Percentiles rank a stretch among this genome's conserved stretches.
Evolutionary conservation across 208 protist species (phyloP).

Genomic region (Sergeia podlipaevii): DNA sequence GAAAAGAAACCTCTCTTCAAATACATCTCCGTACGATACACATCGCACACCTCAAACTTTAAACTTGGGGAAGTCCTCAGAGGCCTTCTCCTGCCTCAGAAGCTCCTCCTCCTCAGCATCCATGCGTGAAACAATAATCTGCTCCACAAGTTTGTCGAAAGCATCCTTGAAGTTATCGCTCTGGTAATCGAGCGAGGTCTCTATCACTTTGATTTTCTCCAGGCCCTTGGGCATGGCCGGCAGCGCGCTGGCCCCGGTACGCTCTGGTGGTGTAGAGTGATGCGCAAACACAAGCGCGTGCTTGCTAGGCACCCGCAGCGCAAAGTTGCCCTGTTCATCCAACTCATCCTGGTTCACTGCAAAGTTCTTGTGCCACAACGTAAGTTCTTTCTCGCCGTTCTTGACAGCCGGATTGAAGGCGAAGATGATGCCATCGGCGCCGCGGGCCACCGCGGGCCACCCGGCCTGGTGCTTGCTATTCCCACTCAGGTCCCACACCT

Average conservation of each 20-base stretch:
- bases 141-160: constrained; percentile 81
- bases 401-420: constrained; percentile 83
- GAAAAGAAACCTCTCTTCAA: too few relatives aligned
- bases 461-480: constrained; percentile 78
- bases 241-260: constrained; percentile 7
- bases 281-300: constrained; percentile 81
- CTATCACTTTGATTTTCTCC: constrained; percentile 62
- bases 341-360: constrained; percentile 60
- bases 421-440: constrained; percentile 83
- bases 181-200: constrained; percentile 86
- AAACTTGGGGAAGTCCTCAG: constrained; percentile 19
- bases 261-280: constrained; percentile 53
- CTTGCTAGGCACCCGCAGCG: constrained; percentile 39
- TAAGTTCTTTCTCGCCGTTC: constrained; percentile 74
- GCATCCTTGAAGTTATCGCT: constrained; percentile 91
- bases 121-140: constrained; percentile 51
- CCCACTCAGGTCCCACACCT: constrained; percentile 88
- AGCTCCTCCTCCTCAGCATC: constrained; percentile 74
- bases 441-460: constrained; percentile 78
- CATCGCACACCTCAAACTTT: constrained; percentile 8
- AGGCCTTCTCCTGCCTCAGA: constrained; percentile 39
- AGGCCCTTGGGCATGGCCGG: constrained; percentile 73
- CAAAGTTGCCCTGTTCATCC: constrained; percentile 69
- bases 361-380: constrained; percentile 91
- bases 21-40: too few relatives aligned